Evolutionary conservation across 2,329 filamentous ascomycete species (phyloP).

Genomic region (Fusarium burgessii): DNA sequence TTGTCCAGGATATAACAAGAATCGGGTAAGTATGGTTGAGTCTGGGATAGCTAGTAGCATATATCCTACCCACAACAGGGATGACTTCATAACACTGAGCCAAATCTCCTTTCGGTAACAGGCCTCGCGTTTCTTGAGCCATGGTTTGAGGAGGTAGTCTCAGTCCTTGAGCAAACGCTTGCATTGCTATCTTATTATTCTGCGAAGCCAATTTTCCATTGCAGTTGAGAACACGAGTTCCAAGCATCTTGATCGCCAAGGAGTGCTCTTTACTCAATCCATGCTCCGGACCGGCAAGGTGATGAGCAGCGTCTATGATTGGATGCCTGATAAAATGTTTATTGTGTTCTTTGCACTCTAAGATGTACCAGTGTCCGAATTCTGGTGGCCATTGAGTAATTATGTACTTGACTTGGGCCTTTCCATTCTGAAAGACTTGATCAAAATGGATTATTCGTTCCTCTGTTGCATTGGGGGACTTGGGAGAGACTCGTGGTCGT

Average conservation of each 20-base stretch:
- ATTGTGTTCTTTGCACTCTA: constrained; percentile 9
- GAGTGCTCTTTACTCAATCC: accelerated
- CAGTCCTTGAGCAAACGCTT: accelerated
- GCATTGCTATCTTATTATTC: neutral
- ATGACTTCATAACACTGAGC: accelerated
- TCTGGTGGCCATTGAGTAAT: neutral
- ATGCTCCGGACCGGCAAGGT: neutral
- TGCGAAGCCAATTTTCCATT: accelerated
- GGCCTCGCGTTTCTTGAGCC: accelerated
- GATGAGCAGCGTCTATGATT: neutral
- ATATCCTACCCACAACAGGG: neutral
- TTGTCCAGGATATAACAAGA: neutral
- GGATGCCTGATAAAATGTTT: constrained; percentile 2
- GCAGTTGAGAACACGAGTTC: accelerated
- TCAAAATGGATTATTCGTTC: neutral
- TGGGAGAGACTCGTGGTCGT: neutral
- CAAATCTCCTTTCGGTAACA: neutral
- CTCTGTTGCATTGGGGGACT: accelerated
- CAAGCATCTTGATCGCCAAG: neutral
- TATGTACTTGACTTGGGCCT: neutral
- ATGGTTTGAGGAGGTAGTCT: neutral
- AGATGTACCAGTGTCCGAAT: constrained; percentile 8
- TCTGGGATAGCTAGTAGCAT: accelerated
- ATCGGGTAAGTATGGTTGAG: neutral
- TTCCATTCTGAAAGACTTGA: constrained; percentile 19